Evolutionary conservation across 768 basidiomycete genomes (phyloP).

Genomic region (Trametes meyenii): DNA sequence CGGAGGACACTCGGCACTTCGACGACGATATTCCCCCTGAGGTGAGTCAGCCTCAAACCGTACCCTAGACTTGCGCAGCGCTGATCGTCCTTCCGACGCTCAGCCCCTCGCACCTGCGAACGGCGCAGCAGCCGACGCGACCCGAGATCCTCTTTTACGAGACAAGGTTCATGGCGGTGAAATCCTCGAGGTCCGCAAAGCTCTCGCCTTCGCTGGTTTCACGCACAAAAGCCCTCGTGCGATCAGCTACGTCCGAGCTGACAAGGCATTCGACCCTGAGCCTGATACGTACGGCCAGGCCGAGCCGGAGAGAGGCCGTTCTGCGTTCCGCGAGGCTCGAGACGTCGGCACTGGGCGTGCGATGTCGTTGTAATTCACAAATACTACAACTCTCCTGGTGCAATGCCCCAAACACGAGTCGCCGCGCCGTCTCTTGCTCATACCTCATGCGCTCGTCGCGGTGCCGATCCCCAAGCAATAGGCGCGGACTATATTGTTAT

Average conservation of each 20-base stretch:
- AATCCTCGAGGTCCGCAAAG: constrained; percentile 89
- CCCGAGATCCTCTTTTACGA: constrained; percentile 85
- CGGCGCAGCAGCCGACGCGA: constrained; percentile 80
- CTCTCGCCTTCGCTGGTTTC: constrained; percentile 88
- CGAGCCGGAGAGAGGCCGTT: constrained; percentile 61
- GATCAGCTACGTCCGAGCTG: constrained; percentile 75
- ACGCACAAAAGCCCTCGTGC: constrained; percentile 87
- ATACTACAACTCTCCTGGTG: constrained; percentile 9
- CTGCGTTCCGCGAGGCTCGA: constrained; percentile 61
- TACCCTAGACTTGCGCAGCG: background rate
- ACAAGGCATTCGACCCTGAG: constrained; percentile 67
- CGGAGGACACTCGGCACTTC: constrained; percentile 93
- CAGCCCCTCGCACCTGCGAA: constrained; percentile 90
- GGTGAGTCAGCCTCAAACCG: constrained; percentile 46
- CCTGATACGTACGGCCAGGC: constrained; percentile 52
- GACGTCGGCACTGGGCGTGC: constrained; percentile 75
- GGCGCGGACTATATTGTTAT: background rate
- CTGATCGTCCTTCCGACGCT: background rate
- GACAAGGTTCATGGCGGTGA: constrained; percentile 85
- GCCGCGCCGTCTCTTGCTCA: constrained; percentile 20
- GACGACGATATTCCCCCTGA: constrained; percentile 92
- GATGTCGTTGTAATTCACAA: constrained; percentile 68
- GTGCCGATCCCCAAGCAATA: constrained; percentile 2
- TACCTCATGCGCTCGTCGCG: constrained; percentile 12
- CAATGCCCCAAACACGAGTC: constrained; percentile 27